These are phyloP conservation scores for Phytophthora parvispora DNA, from an alignment of 352 stramenopile species.

Conservation along the genomic window DNA sequence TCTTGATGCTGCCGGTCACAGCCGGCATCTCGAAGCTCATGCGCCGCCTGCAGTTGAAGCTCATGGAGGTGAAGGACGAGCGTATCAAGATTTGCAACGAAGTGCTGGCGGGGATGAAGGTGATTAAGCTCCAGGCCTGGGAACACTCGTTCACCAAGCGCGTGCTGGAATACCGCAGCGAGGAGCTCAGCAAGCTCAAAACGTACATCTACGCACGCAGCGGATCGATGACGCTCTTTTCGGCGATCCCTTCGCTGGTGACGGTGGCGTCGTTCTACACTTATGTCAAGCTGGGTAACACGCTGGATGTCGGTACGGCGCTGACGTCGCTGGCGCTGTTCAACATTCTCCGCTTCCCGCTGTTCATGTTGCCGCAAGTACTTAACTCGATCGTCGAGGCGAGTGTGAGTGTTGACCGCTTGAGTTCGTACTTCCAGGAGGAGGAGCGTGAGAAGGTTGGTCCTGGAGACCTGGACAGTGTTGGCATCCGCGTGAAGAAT, in stretches of 20 bases:
- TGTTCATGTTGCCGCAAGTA: slow-evolving; percentile 97
- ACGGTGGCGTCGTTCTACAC: slow-evolving; percentile 91
- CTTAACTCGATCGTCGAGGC: slow-evolving; percentile 97
- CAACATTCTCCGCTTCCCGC: slow-evolving; percentile 98
- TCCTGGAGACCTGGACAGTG: slow-evolving; percentile 71
- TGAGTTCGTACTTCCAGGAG: slow-evolving; percentile 66
- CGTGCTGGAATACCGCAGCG: slow-evolving; percentile 64
- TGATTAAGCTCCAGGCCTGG: slow-evolving; percentile 98
- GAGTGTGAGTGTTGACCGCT: slow-evolving; percentile 69
- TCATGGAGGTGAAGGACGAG: slow-evolving; percentile 95
- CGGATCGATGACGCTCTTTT: slow-evolving; percentile 75
- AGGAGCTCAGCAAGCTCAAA: slow-evolving; percentile 86
- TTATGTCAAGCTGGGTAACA: slow-evolving; percentile 86
- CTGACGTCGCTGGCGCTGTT: slow-evolving; percentile 94
- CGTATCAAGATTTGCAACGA: slow-evolving; percentile 96
- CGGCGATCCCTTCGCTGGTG: slow-evolving; percentile 94
- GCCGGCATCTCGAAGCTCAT: slow-evolving; percentile 82
- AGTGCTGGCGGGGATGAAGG: slow-evolving; percentile 94
- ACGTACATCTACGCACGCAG: slow-evolving; percentile 66
- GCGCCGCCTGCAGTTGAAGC: slow-evolving; percentile 77
- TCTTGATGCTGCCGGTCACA: slow-evolving; percentile 91
- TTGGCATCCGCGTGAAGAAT: slow-evolving; percentile 47
- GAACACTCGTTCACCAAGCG: slow-evolving; percentile 86
- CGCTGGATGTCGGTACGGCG: slow-evolving; percentile 92
- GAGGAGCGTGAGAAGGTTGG: slow-evolving; percentile 77